Percentiles rank a stretch among this genome's conserved stretches.
Evolutionary conservation across 495 filamentous ascomycete genomes (phyloP).

Genomic region (Aspergillus mulundensis): DNA sequence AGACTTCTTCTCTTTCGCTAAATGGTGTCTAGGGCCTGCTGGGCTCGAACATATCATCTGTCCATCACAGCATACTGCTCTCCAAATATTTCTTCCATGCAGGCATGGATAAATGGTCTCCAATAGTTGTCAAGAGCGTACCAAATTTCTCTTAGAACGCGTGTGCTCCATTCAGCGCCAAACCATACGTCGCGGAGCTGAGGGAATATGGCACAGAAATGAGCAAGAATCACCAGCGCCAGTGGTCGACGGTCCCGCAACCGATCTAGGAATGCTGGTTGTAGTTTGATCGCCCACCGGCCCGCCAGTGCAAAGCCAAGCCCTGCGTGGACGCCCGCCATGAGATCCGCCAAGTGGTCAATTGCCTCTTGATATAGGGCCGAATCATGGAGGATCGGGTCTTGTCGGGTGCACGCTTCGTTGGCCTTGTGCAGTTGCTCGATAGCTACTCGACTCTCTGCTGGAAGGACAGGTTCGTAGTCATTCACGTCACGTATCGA

Average conservation of each 20-base stretch:
- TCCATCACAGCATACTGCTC: conserved; percentile 16
- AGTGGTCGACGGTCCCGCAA: conserved; percentile 50
- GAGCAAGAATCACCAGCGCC: conserved; percentile 47
- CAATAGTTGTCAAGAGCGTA: conserved; percentile 33
- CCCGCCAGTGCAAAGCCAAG: conserved; percentile 26
- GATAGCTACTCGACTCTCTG: conserved; percentile 20
- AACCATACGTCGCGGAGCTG: conserved; percentile 43
- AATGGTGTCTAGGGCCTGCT: background rate
- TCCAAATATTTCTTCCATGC: conserved; percentile 35
- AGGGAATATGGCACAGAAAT: conserved; percentile 45
- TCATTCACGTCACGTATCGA: conserved; percentile 31
- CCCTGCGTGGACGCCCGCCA: conserved; percentile 25
- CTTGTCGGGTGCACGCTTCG: conserved; percentile 21
- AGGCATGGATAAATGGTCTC: conserved; percentile 33
- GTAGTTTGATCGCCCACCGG: conserved; percentile 49
- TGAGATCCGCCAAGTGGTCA: conserved; percentile 30
- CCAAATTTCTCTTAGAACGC: conserved; percentile 37
- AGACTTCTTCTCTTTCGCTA: conserved; percentile 1
- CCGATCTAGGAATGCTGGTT: conserved; percentile 45
- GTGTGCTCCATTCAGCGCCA: conserved; percentile 41
- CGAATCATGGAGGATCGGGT: conserved; percentile 28
- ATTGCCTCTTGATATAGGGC: conserved; percentile 32
- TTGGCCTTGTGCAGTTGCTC: conserved; percentile 29
- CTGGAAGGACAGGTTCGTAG: conserved; percentile 15
- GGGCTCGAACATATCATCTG: background rate